Evolutionary conservation across 2,329 filamentous ascomycete genomes (phyloP), one percentile per base, ranked within the genome.

Genomic region (Xylariaceae sp.): DNA sequence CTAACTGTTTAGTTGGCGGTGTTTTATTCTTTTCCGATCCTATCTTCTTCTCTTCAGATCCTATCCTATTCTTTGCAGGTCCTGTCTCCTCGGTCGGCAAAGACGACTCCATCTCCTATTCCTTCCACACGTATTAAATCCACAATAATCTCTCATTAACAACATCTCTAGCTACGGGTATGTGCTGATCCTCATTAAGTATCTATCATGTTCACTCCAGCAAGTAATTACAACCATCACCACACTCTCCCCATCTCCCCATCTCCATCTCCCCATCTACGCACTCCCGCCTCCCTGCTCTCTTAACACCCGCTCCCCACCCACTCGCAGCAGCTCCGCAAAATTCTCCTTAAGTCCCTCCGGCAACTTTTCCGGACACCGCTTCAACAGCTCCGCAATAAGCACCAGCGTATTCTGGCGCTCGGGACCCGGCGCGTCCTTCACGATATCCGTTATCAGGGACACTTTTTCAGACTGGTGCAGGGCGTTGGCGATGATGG

Each of bases 331-430:
- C 45, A 85, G 68, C 54, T 76, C 74, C 58, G 79, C 76, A 59
- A 86, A 76, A n/a, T 76, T 67, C 11, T 65, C 69, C 51, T 71
- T 70, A 34, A 75, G 74, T 60, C 73, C 68, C 1, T 74, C 64
- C 1, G 77, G 70, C 64, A 84, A 66, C 5, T 75, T 73, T 1
- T 72, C 69, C 0, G 75, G 73, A 15, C 75, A 73, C 50, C 74
- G 76, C 66, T 76, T 77, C 47, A 85, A 65, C 56, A 88, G 66
- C 69, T 86, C 80, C 1, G 78, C 78, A 2, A 85, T 76, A 58
- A 88, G 69, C 0, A 87, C 81, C 18, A 88, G 71, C 0, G 78
- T 82, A 61, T 88, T 88, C 69, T 87, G 84, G 7, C 83, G 76
- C 65, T 87, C 84, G 4, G 82, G 74, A 60, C 76, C 76, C 1